phyloP scores from a whole-genome alignment of 139 green algal species.

The Picochlorum sp. region DNA sequence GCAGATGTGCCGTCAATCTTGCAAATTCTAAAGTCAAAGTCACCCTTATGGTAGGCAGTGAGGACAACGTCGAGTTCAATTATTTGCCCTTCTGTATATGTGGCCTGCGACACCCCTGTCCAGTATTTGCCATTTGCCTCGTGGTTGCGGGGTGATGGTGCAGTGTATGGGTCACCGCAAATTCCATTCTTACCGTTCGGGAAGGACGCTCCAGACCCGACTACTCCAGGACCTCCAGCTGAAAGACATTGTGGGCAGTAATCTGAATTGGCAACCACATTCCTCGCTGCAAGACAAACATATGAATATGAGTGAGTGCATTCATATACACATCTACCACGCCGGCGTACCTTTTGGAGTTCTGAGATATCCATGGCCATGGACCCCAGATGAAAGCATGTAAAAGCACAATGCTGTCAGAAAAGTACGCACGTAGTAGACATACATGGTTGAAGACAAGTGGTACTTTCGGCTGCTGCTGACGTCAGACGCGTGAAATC shows the following conservation, averaged over 20 bases:
- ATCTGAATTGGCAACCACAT: background rate
- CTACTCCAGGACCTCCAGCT: conserved; percentile 9
- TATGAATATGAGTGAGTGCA: background rate
- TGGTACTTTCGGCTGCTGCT: no score
- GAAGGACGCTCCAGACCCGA: background rate
- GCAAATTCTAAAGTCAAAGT: conserved; percentile 31
- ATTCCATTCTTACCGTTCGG: conserved; percentile 6
- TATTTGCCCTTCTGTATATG: conserved; percentile 15
- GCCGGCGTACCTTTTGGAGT: no score
- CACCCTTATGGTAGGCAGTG: conserved; percentile 36
- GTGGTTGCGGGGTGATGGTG: background rate
- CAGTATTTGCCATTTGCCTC: conserved; percentile 11
- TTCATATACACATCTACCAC: no score
- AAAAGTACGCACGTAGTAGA: no score
- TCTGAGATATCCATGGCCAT: no score
- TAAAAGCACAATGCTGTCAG: no score
- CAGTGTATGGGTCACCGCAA: background rate
- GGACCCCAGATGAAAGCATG: no score
- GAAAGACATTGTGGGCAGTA: conserved; percentile 1
- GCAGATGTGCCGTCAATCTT: background rate
- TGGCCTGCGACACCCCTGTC: conserved; percentile 1
- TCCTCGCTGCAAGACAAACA: background rate
- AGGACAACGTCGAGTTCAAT: conserved; percentile 21
- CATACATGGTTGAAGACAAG: no score
- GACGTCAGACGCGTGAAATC: no score